Conservation (phyloP, 2,329 filamentous ascomycete species). For the Mariannaea sp. region DNA sequence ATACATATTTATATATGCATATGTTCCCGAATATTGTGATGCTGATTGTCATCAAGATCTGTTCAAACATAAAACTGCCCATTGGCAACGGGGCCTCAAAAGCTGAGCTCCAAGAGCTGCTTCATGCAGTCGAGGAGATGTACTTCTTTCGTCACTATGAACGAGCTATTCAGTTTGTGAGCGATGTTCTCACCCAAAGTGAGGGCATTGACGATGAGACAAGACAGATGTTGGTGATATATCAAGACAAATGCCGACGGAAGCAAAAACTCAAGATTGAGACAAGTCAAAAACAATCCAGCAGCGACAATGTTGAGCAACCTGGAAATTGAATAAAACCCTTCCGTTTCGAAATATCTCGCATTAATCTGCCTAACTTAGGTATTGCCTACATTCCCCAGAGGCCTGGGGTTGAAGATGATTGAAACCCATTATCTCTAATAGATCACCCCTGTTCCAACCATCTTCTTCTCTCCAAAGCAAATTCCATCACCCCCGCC, state of each 20-base stretch:
- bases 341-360: not conserved
- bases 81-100: conserved; percentile 48
- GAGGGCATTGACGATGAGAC: conserved; percentile 52
- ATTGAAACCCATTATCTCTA: not conserved
- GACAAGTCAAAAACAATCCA: not conserved
- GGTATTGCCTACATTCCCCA: not conserved
- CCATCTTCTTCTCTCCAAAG: no score
- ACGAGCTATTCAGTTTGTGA: conserved; percentile 51
- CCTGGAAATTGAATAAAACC: not conserved
- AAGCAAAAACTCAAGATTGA: conserved; percentile 33
- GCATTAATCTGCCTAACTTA: not conserved
- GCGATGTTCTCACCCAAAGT: conserved; percentile 40
- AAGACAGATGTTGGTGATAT: conserved; percentile 46
- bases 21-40: not conserved
- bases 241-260: conserved; percentile 48
- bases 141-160: conserved; percentile 58
- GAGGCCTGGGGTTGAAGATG: not conserved
- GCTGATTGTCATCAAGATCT: conserved; percentile 44
- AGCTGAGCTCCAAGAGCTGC: conserved; percentile 53
- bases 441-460: not conserved
- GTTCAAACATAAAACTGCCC: conserved; percentile 49
- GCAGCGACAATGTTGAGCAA: not conserved
- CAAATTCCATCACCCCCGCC: no score
- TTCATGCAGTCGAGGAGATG: conserved; percentile 62
- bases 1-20: no score